phyloP scores from a whole-genome alignment of 805 yeast species.

The Wickerhamomyces sydowiorum region DNA sequence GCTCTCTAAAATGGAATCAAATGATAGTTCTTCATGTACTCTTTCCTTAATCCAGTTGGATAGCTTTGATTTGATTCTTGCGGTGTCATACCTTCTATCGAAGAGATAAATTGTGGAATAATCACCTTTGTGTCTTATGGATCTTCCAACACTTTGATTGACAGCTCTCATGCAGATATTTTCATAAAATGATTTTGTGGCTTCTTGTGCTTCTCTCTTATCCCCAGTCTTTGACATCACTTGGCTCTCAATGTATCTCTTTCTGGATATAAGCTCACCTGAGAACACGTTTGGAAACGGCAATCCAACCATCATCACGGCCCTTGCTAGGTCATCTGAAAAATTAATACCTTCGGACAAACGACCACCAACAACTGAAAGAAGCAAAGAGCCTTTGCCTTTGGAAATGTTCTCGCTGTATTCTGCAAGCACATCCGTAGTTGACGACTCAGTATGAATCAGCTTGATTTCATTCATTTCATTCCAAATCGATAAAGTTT shows the following conservation, averaged over 20 bases:
- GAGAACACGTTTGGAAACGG: slow-evolving; percentile 85
- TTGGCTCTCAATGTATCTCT: slow-evolving; percentile 52
- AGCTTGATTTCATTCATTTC: slow-evolving; percentile 34
- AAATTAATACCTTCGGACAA: slow-evolving; percentile 93
- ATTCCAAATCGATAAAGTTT: slow-evolving; percentile 25
- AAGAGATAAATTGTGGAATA: slow-evolving; percentile 70
- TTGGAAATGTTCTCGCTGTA: slow-evolving; percentile 40
- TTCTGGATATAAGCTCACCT: slow-evolving; percentile 73
- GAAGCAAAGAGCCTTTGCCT: slow-evolving; percentile 54
- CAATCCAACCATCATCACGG: slow-evolving; percentile 78
- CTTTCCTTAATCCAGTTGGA: slow-evolving; percentile 70
- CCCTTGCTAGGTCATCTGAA: slow-evolving; percentile 81
- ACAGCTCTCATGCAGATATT: slow-evolving; percentile 87
- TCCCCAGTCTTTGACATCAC: slow-evolving; percentile 45
- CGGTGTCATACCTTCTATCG: slow-evolving; percentile 53
- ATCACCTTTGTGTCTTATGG: slow-evolving; percentile 79
- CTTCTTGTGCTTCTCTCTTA: slow-evolving; percentile 36
- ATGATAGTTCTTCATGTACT: slow-evolving; percentile 16
- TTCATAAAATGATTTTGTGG: slow-evolving; percentile 60
- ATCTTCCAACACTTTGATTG: slow-evolving; percentile 89
- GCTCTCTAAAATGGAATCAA: slow-evolving; percentile 13
- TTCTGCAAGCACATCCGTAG: slow-evolving; percentile 40
- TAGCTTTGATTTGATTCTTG: slow-evolving; percentile 48
- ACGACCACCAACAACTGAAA: slow-evolving; percentile 90
- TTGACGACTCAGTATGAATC: slow-evolving; percentile 54